These are phyloP conservation scores for Pyricularia sp. DNA, from an alignment of 2,329 filamentous ascomycete species.

Conservation along the genomic window DNA sequence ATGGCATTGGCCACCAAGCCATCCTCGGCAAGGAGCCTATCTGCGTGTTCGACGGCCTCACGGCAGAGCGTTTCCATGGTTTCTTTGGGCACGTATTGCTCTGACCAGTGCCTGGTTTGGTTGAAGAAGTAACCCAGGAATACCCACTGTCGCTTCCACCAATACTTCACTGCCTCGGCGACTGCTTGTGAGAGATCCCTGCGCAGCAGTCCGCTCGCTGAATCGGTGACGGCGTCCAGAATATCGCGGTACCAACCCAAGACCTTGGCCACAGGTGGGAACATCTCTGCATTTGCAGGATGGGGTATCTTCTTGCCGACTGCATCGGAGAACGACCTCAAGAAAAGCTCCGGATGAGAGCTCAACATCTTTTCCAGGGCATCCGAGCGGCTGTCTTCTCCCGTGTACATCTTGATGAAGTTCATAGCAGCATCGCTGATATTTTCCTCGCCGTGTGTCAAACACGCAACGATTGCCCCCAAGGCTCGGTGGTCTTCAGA, in stretches of 20 bases:
- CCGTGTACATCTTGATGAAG: conserved; percentile 73
- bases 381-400: conserved; percentile 45
- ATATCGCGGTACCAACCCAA: conserved; percentile 49
- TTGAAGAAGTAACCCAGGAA: conserved; percentile 73
- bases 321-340: conserved; percentile 34
- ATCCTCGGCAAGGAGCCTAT: conserved; percentile 76
- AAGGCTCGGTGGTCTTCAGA: conserved; percentile 55
- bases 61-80: conserved; percentile 89
- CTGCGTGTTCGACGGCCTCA: conserved; percentile 89
- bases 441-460: conserved; percentile 71
- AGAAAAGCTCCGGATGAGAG: conserved; percentile 31
- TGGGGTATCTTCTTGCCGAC: conserved; percentile 20
- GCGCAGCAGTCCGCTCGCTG: conserved; percentile 44
- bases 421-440: conserved; percentile 75
- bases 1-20: conserved; percentile 70
- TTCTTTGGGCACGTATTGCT: conserved; percentile 56
- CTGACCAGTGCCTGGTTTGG: conserved; percentile 77
- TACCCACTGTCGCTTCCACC: conserved; percentile 82
- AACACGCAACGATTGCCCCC: conserved; percentile 64
- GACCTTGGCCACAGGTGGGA: conserved; percentile 45
- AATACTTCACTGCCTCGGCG: conserved; percentile 56
- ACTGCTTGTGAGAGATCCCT: conserved; percentile 50
- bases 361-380: conserved; percentile 37
- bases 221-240: conserved; percentile 45
- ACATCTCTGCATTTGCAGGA: background rate